phyloP scores from a whole-genome alignment of 108 stramenopile species.

The Aurantiochytrium sp. region DNA sequence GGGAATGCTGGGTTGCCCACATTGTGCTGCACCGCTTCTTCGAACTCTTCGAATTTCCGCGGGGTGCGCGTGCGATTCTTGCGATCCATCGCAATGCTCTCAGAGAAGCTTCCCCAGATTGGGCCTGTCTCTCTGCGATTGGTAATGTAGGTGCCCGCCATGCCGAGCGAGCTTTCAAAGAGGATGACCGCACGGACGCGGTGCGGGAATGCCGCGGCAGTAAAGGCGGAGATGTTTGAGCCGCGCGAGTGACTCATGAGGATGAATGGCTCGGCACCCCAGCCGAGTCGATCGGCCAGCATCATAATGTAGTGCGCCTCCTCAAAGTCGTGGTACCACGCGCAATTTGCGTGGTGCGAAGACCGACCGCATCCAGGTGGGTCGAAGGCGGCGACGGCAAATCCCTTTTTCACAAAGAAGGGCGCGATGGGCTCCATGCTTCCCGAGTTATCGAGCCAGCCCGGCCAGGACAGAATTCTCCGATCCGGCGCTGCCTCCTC shows the following conservation, averaged over 20 bases:
- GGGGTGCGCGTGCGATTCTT: neutral
- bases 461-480: neutral
- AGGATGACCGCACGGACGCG: neutral
- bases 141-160: neutral
- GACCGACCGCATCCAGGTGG: neutral
- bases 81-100: neutral
- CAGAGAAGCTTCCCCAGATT: neutral
- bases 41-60: neutral
- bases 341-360: neutral
- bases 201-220: neutral
- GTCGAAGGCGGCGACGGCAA: neutral
- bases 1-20: neutral
- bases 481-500: neutral
- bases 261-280: neutral
- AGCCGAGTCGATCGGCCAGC: neutral
- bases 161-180: neutral
- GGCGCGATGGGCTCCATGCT: neutral
- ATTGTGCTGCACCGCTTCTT: slow-evolving; percentile 2
- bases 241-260: neutral
- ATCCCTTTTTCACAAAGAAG: neutral
- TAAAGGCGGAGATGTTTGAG: neutral
- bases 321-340: slow-evolving; percentile 8
- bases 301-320: neutral
- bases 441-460: slow-evolving; percentile 17
- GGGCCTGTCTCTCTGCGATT: neutral